phyloP scores from a whole-genome alignment of 805 yeast species.

The Metschnikowia dekortorum region DNA sequence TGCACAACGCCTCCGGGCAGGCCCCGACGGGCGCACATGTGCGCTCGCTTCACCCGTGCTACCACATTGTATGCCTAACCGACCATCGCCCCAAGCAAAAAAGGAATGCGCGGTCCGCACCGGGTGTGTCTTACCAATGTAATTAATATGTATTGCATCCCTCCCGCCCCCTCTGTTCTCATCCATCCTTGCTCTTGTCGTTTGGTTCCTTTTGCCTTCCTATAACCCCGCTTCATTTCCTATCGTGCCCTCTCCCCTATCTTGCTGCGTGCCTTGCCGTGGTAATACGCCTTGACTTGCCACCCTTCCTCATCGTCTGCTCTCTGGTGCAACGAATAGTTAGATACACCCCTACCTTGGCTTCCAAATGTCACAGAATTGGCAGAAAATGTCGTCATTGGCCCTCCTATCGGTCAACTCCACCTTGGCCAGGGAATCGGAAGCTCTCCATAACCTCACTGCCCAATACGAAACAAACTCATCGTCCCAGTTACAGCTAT shows the following conservation, averaged over 20 bases:
- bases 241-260: background rate
- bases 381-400: conserved; percentile 10
- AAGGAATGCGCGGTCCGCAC: conserved; percentile 3
- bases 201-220: background rate
- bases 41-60: background rate
- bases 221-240: background rate
- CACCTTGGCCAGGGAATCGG: conserved; percentile 44
- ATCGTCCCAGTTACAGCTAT: conserved; percentile 44
- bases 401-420: conserved; percentile 34
- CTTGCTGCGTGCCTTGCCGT: background rate
- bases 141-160: background rate
- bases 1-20: background rate
- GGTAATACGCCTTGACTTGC: background rate
- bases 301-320: background rate
- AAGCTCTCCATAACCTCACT: conserved; percentile 43
- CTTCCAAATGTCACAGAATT: conserved; percentile 4
- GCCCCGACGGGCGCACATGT: background rate
- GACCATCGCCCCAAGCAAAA: background rate
- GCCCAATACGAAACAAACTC: conserved; percentile 43
- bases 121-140: background rate
- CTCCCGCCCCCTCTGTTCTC: background rate
- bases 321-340: background rate
- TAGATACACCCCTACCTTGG: too few species aligned
- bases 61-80: background rate
- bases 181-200: too few species aligned